These are phyloP conservation scores for Hyphodiscus sp. DNA, from an alignment of 2,329 filamentous ascomycete genomes.

Conservation along the genomic window DNA sequence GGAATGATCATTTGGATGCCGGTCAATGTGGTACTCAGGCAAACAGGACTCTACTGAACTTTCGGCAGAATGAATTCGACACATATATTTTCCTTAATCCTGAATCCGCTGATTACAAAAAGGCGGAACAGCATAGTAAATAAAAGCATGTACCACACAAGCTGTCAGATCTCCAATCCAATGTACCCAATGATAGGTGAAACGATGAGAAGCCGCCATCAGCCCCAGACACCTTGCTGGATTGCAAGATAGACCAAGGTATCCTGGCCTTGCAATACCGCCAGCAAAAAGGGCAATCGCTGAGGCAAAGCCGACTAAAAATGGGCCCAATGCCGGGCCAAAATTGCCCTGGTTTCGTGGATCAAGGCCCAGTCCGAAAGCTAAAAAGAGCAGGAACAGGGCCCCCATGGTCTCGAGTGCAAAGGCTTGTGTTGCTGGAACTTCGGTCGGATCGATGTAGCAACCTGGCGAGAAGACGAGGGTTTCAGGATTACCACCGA, in stretches of 20 bases:
- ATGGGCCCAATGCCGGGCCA: not conserved
- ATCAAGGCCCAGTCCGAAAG: slow-evolving; percentile 3
- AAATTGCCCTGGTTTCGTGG: slow-evolving; percentile 1
- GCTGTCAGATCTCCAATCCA: slow-evolving; percentile 5
- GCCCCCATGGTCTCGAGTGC: slow-evolving; percentile 2
- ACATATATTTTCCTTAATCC: no score
- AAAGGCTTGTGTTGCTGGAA: slow-evolving; percentile 13
- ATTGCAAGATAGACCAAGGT: slow-evolving; percentile 3
- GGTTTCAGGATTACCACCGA: not conserved
- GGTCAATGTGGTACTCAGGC: no score
- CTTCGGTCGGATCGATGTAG: slow-evolving; percentile 19
- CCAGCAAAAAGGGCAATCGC: slow-evolving; percentile 1
- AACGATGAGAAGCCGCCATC: slow-evolving; percentile 1
- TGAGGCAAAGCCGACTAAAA: not conserved
- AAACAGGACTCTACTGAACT: no score
- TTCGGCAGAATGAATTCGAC: no score
- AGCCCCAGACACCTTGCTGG: slow-evolving; percentile 3
- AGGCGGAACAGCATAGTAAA: no score
- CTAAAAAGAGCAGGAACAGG: not conserved
- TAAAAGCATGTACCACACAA: slow-evolving; percentile 5
- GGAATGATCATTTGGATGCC: no score
- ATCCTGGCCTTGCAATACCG: not conserved
- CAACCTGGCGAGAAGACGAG: slow-evolving; percentile 25
- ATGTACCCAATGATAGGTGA: slow-evolving; percentile 5
- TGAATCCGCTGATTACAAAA: no score